These are phyloP conservation scores for Eucalyptus camaldulensis DNA, from an alignment of 345 rosid genomes.

Conservation along the genomic window DNA sequence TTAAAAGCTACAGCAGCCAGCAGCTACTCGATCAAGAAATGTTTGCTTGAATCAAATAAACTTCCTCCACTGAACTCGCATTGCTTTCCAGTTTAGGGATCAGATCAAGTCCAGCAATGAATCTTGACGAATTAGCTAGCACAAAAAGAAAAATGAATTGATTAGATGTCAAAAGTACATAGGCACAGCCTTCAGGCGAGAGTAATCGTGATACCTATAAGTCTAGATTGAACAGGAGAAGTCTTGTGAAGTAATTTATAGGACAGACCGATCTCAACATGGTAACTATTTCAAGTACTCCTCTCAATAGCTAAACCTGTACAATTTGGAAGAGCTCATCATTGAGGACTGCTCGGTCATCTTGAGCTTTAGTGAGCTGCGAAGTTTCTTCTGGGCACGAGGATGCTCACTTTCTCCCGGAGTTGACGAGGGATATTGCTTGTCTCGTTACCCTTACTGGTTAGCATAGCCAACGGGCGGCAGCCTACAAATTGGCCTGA, in stretches of 20 bases:
- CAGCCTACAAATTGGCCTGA: not conserved
- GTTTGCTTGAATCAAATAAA: not conserved
- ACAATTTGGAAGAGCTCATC: not conserved
- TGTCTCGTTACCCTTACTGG: not conserved
- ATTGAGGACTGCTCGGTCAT: not conserved
- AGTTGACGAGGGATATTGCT: not conserved
- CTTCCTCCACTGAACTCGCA: not conserved
- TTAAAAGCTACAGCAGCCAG: not conserved
- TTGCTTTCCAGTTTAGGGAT: not conserved
- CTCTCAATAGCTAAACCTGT: not conserved
- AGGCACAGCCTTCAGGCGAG: not conserved
- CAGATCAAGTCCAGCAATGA: not conserved
- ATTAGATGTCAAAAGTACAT: not conserved
- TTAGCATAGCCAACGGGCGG: not conserved
- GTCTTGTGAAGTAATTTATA: not conserved
- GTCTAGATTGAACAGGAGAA: not conserved
- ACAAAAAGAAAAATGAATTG: not conserved
- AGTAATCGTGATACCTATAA: not conserved
- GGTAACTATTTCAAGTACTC: not conserved
- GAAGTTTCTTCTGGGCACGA: not conserved
- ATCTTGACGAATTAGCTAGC: not conserved
- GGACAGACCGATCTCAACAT: not conserved
- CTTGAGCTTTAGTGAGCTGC: not conserved
- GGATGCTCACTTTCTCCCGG: not conserved
- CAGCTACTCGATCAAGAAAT: not conserved